phyloP scores from a whole-genome alignment of 1,284 basidiomycete species.

The Ustilago shanxiensis region DNA sequence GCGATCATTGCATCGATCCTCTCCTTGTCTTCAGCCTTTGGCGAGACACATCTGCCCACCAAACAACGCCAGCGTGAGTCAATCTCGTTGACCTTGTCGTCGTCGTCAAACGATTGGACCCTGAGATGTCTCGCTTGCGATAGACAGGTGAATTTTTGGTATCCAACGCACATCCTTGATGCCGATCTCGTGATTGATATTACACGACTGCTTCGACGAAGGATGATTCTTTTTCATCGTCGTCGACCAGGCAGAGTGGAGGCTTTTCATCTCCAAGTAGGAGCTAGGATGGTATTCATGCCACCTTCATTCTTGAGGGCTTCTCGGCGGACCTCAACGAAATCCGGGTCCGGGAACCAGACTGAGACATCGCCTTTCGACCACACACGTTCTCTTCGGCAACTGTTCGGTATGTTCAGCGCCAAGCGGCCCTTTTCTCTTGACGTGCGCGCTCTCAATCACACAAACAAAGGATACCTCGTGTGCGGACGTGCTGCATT shows the following conservation, averaged over 20 bases:
- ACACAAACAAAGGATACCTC: too few species aligned
- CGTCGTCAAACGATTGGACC: slow-evolving; percentile 7
- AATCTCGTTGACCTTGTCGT: neutral
- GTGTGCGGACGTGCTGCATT: too few species aligned
- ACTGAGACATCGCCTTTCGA: slow-evolving; percentile 8
- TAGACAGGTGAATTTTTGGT: neutral
- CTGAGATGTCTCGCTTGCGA: slow-evolving; percentile 8
- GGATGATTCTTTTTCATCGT: neutral
- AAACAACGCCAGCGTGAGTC: neutral
- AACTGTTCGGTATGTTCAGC: neutral
- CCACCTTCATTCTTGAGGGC: neutral
- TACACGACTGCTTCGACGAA: neutral
- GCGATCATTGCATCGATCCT: too few species aligned
- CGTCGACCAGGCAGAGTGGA: too few species aligned
- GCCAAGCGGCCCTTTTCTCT: neutral
- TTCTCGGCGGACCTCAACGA: neutral
- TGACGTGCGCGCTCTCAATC: too few species aligned
- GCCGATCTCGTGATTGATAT: too few species aligned
- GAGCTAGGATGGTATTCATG: neutral
- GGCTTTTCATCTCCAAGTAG: too few species aligned
- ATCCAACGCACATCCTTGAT: neutral
- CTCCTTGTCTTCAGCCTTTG: neutral
- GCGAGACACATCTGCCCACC: slow-evolving; percentile 3
- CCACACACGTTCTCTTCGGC: slow-evolving; percentile 9
- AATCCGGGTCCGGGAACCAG: slow-evolving; percentile 4